Base-by-base conservation (phyloP, 306 rosid genomes). In the Chamaecrista fasciculata region DNA sequence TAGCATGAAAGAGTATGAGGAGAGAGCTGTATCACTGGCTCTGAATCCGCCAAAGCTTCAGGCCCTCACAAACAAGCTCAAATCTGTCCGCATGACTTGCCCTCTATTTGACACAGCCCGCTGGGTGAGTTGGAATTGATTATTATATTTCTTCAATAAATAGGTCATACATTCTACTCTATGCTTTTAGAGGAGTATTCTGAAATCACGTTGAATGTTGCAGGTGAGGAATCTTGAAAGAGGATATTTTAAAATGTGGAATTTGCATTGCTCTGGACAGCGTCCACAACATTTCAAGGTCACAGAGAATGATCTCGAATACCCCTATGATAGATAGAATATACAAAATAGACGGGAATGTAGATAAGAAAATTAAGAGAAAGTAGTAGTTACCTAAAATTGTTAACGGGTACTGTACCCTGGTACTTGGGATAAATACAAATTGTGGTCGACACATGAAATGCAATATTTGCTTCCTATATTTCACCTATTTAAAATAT, bases 1-100 rank as follows among this genome's bases (percentile, higher is more conserved):
- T 58, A 95, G 99, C 67, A 91, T 87, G 90, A 84, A 82, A 78
- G 99, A 91, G 73, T 95, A 95, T 19, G 97, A 91, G 80, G 99
- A 95, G 68, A 95, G 70, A 81, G 99, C 99, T 2, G 99, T 91
- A 21, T 82, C 86, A 44, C 66, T 95, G 78, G 96, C 99, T 14
- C 36, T 95, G 83, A 84, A 85, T 79, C 95, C 82, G 34, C 62
- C 90, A 15, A 91, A 87, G 85, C 97, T 95, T 64, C 84, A 81
- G 68, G 90, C 89, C 21, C 88, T 95, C 24, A 74, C 95, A 42
- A 76, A 84, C 70, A 89, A 81, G 75, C 96, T 95, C 21, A 95
- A 95, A 84, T 76, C 96, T 6, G 88, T 59, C 47, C 94, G 99
- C 43, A 52, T 84, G 90, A 84, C 82, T 24, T 95, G 99, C 82